These are phyloP conservation scores for Magnolia kwangsiensis DNA, from an alignment of 164 flowering plant genomes.

Conservation along the genomic window DNA sequence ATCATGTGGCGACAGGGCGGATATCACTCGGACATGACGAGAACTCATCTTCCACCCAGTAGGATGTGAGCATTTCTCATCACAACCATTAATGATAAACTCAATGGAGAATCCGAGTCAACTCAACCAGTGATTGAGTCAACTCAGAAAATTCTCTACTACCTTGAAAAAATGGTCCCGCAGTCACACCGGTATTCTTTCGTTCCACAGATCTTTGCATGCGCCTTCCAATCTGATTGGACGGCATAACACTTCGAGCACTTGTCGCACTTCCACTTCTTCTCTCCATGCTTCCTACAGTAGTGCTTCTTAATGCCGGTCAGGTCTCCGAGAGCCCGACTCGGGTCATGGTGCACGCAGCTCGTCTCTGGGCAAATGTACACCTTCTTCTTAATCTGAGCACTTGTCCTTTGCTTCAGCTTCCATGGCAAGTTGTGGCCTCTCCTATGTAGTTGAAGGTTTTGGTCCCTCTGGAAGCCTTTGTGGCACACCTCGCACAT, in stretches of 20 bases:
- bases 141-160: slow-evolving; percentile 2
- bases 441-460: slow-evolving; percentile 81
- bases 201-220: slow-evolving; percentile 87
- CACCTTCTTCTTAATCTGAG: slow-evolving; percentile 53
- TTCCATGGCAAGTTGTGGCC: slow-evolving; percentile 98
- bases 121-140: no score
- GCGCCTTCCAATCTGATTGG: slow-evolving; percentile 92
- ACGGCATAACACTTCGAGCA: slow-evolving; percentile 90
- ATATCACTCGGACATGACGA: no score
- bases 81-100: no score
- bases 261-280: slow-evolving; percentile 97
- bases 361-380: slow-evolving; percentile 85
- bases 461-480: slow-evolving; percentile 94
- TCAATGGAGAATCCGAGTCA: no score
- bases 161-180: slow-evolving; percentile 88
- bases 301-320: slow-evolving; percentile 95
- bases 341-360: slow-evolving; percentile 86
- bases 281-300: slow-evolving; percentile 91
- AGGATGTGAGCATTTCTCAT: no score
- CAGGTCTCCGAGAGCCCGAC: slow-evolving; percentile 89
- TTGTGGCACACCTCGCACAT: slow-evolving; percentile 91
- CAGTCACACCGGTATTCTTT: slow-evolving; percentile 91
- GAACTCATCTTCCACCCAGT: no score
- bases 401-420: slow-evolving; percentile 76
- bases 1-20: no score